Evolutionary conservation across 2,329 filamentous ascomycete genomes (phyloP).

Genomic region (Neoascochyta sp.): DNA sequence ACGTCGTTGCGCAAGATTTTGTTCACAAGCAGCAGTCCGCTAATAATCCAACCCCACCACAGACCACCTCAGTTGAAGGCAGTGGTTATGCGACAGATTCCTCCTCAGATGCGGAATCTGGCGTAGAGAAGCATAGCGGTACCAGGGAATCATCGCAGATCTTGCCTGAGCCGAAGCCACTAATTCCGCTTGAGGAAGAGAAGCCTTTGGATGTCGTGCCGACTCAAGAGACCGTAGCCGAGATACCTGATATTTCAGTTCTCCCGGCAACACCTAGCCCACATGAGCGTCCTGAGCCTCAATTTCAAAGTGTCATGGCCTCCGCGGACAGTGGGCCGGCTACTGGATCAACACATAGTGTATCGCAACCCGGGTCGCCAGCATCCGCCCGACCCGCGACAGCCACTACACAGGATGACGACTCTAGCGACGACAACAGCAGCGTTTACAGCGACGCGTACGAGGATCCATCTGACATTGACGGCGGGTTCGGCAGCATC

Average conservation of each 20-base stretch:
- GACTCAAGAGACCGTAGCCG: slow-evolving; percentile 10
- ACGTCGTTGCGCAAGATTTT: slow-evolving; percentile 54
- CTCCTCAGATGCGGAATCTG: slow-evolving; percentile 11
- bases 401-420: slow-evolving; percentile 19
- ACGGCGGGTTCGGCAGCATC: slow-evolving; percentile 68
- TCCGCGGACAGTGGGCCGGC: no score
- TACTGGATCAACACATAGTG: no score
- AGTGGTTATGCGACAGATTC: slow-evolving; percentile 62
- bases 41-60: slow-evolving; percentile 64
- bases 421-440: slow-evolving; percentile 36
- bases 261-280: slow-evolving; percentile 37
- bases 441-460: slow-evolving; percentile 74
- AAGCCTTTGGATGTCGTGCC: slow-evolving; percentile 7
- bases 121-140: slow-evolving; percentile 11
- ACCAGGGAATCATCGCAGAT: slow-evolving; percentile 8
- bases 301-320: slow-evolving; percentile 23
- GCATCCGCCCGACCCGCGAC: no score
- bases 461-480: slow-evolving; percentile 65
- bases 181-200: slow-evolving; percentile 17
- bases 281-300: slow-evolving; percentile 21
- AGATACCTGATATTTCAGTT: slow-evolving; percentile 35
- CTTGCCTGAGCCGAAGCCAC: slow-evolving; percentile 21
- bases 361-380: no score
- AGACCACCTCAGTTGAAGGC: slow-evolving; percentile 67
- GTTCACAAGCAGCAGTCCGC: slow-evolving; percentile 39